Conservation (phyloP, 2,329 filamentous ascomycete species). For the Aspergillus japonicus region DNA sequence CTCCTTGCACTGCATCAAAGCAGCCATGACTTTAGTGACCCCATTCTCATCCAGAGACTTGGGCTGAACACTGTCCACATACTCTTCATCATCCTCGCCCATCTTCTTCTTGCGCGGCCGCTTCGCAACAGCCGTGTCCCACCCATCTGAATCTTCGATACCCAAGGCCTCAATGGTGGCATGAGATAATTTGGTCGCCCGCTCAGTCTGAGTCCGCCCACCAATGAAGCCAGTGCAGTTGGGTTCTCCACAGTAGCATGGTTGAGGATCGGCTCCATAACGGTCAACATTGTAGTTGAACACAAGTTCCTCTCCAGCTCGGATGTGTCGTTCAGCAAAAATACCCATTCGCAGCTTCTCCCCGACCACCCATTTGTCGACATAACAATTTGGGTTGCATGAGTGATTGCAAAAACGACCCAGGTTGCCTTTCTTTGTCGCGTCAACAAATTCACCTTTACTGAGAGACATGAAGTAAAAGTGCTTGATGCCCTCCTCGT, state of each 20-base stretch:
- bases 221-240: conserved; percentile 97
- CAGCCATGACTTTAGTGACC: conserved; percentile 92
- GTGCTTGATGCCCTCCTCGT: conserved; percentile 95
- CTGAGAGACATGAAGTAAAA: conserved; percentile 99
- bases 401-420: conserved; percentile 98
- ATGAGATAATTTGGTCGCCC: conserved; percentile 84
- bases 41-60: conserved; percentile 76
- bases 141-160: conserved; percentile 87
- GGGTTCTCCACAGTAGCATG: conserved; percentile 90
- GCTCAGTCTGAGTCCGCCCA: conserved; percentile 95
- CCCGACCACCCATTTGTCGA: conserved; percentile 98
- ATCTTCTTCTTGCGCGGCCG: conserved; percentile 90
- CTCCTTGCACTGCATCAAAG: conserved; percentile 96
- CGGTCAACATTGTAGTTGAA: conserved; percentile 99
- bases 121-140: conserved; percentile 87
- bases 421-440: conserved; percentile 92
- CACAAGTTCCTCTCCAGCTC: conserved; percentile 87
- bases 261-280: conserved; percentile 94
- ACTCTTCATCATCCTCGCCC: conserved; percentile 90
- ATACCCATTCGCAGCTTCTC: conserved; percentile 99
- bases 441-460: conserved; percentile 95
- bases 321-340: conserved; percentile 82
- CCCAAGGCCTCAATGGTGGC: conserved; percentile 92
- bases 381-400: conserved; percentile 97
- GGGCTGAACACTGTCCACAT: conserved; percentile 83